Base-by-base conservation (phyloP, 495 filamentous ascomycete genomes). In the Penicillium flavigenum region DNA sequence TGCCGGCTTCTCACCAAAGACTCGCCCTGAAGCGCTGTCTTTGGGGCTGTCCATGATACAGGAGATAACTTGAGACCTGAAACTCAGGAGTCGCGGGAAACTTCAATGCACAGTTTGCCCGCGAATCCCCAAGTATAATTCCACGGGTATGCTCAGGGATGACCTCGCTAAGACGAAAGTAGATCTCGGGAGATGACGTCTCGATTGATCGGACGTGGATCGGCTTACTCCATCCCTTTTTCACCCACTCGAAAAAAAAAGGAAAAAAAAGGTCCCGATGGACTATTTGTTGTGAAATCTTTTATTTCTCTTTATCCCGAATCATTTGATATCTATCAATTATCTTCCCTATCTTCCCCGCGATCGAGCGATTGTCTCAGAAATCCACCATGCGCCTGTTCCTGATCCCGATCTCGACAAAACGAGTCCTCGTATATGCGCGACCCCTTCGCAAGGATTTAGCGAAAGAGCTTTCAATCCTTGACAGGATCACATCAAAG, bases 361-460 rank as follows among this genome's bases (percentile, higher is more conserved):
- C 46, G 19, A 56, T 34, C 47, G 17, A n/a, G n/a, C 36, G 6
- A 8, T 39, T 54, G 12, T 42, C n/a, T 45, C 19, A 31, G 24
- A 27, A 14, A 36, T 39, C 16, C 44, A n/a, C 56, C 51, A 98
- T 99, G 94, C 89, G 92, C 72, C 83, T 99, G 69, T 96, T 92
- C 77, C 86, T 99, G 54, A 83, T 99, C 57, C 94, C 94, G 47
- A 90, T 99, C 66, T 96, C 93, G 49, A 96, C 91, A 10, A 80
- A 87, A 66, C 86, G 90, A 62, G 88, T 90, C n/a, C 82, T 99
- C 47, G 86, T 99, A 54, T 99, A 97, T 80, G 91, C 90, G 74
- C 88, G 95, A 67, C 85, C 86, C 45, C 73, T 92, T 20, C 72
- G 78, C 58, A 71, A 71, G 59, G 71, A 80, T 52, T 29, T 72